Base-by-base conservation (phyloP, 2,329 filamentous ascomycete species). In the Fusarium cicatricum region DNA sequence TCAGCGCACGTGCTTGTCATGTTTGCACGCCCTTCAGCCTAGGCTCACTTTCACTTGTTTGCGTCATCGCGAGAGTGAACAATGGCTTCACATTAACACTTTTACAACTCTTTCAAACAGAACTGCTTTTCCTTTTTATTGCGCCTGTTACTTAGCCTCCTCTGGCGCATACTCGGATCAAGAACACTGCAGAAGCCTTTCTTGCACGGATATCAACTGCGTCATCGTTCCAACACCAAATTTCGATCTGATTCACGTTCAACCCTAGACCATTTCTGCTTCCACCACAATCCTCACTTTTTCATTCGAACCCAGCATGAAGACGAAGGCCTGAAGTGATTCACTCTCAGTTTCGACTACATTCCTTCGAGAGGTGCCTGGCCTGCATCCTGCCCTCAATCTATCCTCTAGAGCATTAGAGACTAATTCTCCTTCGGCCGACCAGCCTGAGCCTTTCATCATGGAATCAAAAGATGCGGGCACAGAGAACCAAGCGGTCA, bases 401-500 rank as follows among this genome's bases (percentile, higher is more conserved):
- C 16, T 29, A 15, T 12, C 23, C 26, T n/a, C 29, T 19, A 45
- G 41, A 26, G 54, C 39, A 23, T 28, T 38, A 34, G n/a, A 23
- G 9, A 14, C 17, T 34, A 2, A 6, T 17, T 15, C 34, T 51
- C 12, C 37, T 45, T 10, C 19, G n/a, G 16, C 16, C 16, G 4
- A 31, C 26, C 15, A 11, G 33, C 4, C 32, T 6, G 17, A 31
- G 17, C 10, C 28, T 21, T 55, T 44, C 46, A 53, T 3, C 47
- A 75, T 75, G 73, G 63, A 60, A 21, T 54, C 64, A 12, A 67
- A 67, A 34, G 68, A 71, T 11, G 46, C 53, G 2, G 37, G 11
- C 12, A 32, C 52, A 2, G 66, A 66, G 11, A 62, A 64, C 15
- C 37, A 52, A 47, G 65, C 62, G 12, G 62, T 70, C 19, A 64